Evolutionary conservation across 768 basidiomycete genomes (phyloP), one percentile per base, ranked within the genome.

Genomic region (Candolleomyces eurysporus): DNA sequence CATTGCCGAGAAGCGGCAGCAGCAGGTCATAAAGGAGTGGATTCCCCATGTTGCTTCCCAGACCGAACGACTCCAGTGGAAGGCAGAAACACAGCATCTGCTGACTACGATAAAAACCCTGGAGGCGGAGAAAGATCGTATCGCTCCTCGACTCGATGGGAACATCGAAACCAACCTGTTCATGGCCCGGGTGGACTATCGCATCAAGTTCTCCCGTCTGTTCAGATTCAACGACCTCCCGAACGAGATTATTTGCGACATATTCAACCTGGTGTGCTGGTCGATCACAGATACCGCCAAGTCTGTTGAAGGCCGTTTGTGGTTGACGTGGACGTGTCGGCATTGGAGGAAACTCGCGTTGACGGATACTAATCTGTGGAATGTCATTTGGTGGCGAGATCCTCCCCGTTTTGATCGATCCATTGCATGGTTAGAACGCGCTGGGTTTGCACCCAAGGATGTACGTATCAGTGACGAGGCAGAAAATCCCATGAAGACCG

Each of bases 201-300:
- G 67, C 19, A 56, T 70, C 10, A 65, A 64, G 11, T 76, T 79
- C 54, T 65, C 64, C 45, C 71, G 76, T 22, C 73, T 75, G 39
- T 89, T 89, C 70, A 82, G 81, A 48, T 73, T 90, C 63, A 83
- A 82, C 71, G 78, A 85, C 39, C 78, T 91, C 4, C 90, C 90
- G 2, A 69, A 76, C 32, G 90, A 92, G 69, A 84, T 91, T 59
- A 73, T 91, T 61, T 73, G 72, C 72, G 80, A 84, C 61, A 87
- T 92, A 64, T 83, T 91, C 65, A 87, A 83, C 61, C 76, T 75
- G 65, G 79, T 84, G 42, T 78, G 78, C 45, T 89, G 85, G 87
- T 79, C 82, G n/a, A 67, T 77, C 21, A 63, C 65, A 48, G 66
- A 75, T 48, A 75, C 79, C 16, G 59, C 64, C 5, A 63, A 68